Evolutionary conservation across 371 early-diverging fungal genomes (phyloP).

Genomic region (Mortierella polycephala): DNA sequence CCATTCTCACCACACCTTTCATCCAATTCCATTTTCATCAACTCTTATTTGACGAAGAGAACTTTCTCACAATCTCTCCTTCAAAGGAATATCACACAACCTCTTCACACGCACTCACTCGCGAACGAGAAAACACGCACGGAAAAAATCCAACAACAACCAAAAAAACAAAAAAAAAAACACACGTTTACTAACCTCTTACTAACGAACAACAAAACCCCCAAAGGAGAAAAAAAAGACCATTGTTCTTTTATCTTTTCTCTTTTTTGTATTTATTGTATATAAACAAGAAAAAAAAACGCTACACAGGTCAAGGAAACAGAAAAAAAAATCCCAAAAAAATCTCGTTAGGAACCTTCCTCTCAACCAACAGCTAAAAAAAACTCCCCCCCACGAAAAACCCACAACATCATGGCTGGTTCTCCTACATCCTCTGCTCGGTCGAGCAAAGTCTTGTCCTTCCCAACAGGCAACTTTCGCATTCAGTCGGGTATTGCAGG

Average conservation of each 20-base stretch:
- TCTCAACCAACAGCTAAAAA: conserved; percentile 4
- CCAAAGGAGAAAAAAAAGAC: conserved; percentile 4
- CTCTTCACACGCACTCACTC: not conserved
- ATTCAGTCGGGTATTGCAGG: conserved; percentile 48
- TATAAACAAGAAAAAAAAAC: conserved; percentile 10
- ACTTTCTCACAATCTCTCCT: not conserved
- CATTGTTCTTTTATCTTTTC: not conserved
- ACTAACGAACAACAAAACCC: conserved; percentile 36
- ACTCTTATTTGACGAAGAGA: conserved; percentile 6
- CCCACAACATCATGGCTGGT: conserved; percentile 22
- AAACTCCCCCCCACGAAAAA: conserved; percentile 1
- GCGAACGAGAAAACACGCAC: not conserved
- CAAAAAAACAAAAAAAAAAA: conserved; percentile 19
- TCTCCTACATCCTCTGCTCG: conserved; percentile 31
- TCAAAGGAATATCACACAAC: not conserved
- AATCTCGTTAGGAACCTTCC: not conserved
- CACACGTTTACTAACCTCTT: conserved; percentile 24
- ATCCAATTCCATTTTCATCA: conserved; percentile 3
- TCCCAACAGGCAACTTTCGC: conserved; percentile 43
- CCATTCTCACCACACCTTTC: conserved; percentile 2
- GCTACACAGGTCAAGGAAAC: conserved; percentile 1
- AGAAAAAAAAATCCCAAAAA: conserved; percentile 12
- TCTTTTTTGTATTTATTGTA: conserved; percentile 33
- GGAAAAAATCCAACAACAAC: not conserved
- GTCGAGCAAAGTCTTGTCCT: conserved; percentile 46